Base-by-base conservation (phyloP, 768 basidiomycete genomes). In the Phlebiopsis gigantea region DNA sequence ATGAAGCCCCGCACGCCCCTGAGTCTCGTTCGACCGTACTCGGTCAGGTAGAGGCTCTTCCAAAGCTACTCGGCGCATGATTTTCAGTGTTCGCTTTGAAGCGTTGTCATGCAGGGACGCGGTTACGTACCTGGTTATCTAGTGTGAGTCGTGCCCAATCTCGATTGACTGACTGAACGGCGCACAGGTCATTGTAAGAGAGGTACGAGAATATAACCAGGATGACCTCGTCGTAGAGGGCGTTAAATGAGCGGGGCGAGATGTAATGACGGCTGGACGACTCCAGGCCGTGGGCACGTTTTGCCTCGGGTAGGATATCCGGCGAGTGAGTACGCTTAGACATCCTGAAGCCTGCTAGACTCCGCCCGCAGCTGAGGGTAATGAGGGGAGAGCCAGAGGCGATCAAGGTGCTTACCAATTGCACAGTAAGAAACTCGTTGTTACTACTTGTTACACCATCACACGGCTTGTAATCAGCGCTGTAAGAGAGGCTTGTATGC, bases 181-280 rank as follows among this genome's bases (percentile, higher is more conserved):
- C 66, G 65, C 90, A 91, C 26, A 92, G 81, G 69, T 90, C 88
- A 21, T 69, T 63, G 73, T 78, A 83, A 28, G 80, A 77, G 39
- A 92, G 76, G 70, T 84, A 78, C 1, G 88, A 83, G 74, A 92
- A 88, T 54, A 91, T 83, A 64, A 76, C 78, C 21, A 91, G 73
- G 46, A 90, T 73, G 46, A 92, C 79, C 71, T 92, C 89, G 63
- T 92, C 90, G 65, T 82, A 91, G 43, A 91, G 71, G 4, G 79
- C 73, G 55, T 69, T 74, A 59, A 85, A 79, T 63, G 88, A 31
- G 2, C 19, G n/a, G 24, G 82, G 15, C 73, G 44, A 25, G 58
- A 46, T 5, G 54, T 62, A 26, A 58, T 55, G 29, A 53, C 57
- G 2, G 55, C 56, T 25, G 59, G 60, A 53, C 46, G 17, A 31